Conservation (phyloP, 176 grass and related monocot species). For the Puccinellia tenuiflora region DNA sequence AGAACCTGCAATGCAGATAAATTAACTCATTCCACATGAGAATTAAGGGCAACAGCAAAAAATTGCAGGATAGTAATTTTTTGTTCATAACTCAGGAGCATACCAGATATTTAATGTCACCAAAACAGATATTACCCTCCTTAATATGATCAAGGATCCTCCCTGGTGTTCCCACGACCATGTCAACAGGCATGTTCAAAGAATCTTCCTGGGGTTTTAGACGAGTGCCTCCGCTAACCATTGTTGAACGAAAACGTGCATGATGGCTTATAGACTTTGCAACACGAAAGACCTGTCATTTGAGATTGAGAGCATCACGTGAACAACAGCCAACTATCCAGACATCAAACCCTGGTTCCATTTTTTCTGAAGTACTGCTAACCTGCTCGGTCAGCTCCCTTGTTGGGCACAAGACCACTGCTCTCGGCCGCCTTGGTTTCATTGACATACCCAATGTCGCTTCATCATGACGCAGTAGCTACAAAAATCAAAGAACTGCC, state of each 20-base stretch:
- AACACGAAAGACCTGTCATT: constrained; percentile 74
- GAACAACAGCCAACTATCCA: not conserved
- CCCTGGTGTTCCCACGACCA: constrained; percentile 93
- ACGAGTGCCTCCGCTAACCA: constrained; percentile 87
- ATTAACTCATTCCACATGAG: not conserved
- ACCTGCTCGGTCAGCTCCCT: constrained; percentile 96
- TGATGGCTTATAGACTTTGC: constrained; percentile 92
- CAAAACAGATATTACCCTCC: constrained; percentile 91
- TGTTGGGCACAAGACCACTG: constrained; percentile 87
- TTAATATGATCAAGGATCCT: constrained; percentile 93
- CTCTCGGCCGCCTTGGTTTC: constrained; percentile 81
- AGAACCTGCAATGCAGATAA: constrained; percentile 46
- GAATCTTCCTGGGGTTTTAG: constrained; percentile 91
- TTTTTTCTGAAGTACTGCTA: not conserved
- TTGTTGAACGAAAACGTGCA: constrained; percentile 81
- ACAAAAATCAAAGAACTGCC: not conserved
- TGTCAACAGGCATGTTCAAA: constrained; percentile 79
- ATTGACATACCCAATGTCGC: constrained; percentile 62
- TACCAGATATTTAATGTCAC: constrained; percentile 97
- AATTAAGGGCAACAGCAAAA: not conserved
- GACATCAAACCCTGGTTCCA: not conserved
- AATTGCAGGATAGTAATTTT: not conserved
- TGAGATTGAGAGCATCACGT: constrained; percentile 4
- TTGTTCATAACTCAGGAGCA: constrained; percentile 14
- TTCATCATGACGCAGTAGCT: constrained; percentile 81